Evolutionary conservation across 345 rosid species (phyloP).

Genomic region (Lumnitzera racemosa): DNA sequence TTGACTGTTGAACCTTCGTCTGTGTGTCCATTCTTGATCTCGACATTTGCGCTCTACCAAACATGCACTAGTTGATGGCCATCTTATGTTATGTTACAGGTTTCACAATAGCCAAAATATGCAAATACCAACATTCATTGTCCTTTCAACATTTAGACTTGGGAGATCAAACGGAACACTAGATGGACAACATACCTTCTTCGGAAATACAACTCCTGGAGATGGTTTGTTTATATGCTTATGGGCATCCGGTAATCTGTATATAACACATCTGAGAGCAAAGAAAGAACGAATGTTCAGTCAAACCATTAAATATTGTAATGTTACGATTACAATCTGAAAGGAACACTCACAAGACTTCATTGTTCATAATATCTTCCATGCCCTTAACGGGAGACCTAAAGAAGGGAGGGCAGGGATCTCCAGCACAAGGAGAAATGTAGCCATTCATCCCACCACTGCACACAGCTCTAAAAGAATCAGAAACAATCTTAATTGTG

Average conservation of each 20-base stretch:
- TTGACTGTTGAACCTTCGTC: no score
- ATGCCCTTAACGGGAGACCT: conserved; percentile 70
- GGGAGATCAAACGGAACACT: not conserved
- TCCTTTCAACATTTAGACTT: not conserved
- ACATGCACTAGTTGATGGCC: no score
- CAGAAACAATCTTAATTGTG: conserved; percentile 15
- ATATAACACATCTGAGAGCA: conserved; percentile 66
- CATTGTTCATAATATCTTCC: conserved; percentile 83
- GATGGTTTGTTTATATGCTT: conserved; percentile 52
- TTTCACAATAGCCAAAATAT: not conserved
- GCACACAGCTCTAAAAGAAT: conserved; percentile 40
- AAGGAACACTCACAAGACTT: conserved; percentile 62
- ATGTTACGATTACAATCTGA: not conserved
- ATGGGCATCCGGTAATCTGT: conserved; percentile 70
- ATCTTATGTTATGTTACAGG: no score
- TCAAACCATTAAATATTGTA: no score
- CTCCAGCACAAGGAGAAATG: conserved; percentile 71
- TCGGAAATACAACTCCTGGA: conserved; percentile 57
- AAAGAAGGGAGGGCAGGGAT: conserved; percentile 63
- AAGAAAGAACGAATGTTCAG: conserved; percentile 1
- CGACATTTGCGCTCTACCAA: no score
- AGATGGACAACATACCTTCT: conserved; percentile 41
- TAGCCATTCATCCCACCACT: conserved; percentile 97
- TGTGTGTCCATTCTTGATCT: no score
- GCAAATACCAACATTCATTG: not conserved